Evolutionary conservation across 2,329 filamentous ascomycete genomes (phyloP).

Genomic region (Phyllosticta citriasiana): DNA sequence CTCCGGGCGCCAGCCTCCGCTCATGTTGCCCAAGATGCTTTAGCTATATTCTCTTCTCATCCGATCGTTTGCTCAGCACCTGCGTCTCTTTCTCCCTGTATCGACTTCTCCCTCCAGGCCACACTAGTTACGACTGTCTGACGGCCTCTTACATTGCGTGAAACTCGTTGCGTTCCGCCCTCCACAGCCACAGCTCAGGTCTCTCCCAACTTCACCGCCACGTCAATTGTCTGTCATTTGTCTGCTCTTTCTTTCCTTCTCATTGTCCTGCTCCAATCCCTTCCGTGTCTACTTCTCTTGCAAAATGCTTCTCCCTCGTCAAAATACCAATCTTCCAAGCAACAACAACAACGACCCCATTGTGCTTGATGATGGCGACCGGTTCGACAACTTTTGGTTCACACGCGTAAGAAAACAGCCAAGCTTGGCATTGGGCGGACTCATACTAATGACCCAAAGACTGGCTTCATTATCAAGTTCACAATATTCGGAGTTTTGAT

Average conservation of each 20-base stretch:
- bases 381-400: constrained; percentile 3
- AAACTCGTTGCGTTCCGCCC: not conserved
- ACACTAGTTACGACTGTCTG: not conserved
- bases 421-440: not conserved
- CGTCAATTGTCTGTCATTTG: not conserved
- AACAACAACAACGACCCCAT: not conserved
- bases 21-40: not conserved
- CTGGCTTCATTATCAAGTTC: constrained; percentile 61
- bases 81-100: not conserved
- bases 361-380: not conserved
- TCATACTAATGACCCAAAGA: constrained; percentile 31
- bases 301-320: constrained; percentile 5
- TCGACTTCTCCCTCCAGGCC: not conserved
- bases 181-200: not conserved
- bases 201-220: not conserved
- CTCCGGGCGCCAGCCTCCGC: not conserved
- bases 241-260: not conserved
- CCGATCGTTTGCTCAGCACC: not conserved
- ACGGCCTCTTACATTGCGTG: not conserved
- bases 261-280: not conserved
- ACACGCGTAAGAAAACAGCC: not conserved
- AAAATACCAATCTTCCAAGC: not conserved
- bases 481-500: constrained; percentile 55
- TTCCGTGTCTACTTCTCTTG: not conserved
- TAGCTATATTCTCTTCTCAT: not conserved